Percentiles rank a stretch among this genome's conserved stretches.
These are phyloP conservation scores for Teratosphaeria epicoccoides DNA, from an alignment of 2,329 filamentous ascomycete species.

Conservation along the genomic window DNA sequence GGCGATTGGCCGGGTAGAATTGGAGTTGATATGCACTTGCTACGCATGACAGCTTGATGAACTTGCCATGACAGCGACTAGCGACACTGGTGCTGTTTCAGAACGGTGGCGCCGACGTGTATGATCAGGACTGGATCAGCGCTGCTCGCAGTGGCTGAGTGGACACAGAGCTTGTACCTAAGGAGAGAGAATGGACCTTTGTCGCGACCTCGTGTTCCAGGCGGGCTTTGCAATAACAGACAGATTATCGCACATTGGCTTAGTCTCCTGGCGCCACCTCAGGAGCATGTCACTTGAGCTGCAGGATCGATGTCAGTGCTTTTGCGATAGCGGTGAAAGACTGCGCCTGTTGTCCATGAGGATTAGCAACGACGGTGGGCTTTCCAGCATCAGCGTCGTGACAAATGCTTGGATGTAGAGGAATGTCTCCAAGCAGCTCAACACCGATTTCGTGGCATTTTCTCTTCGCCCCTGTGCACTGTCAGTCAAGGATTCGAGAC, in stretches of 20 bases:
- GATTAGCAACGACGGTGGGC: slow-evolving; percentile 82
- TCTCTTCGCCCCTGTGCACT: slow-evolving; percentile 47
- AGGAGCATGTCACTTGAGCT: not conserved
- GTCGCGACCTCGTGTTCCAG: too few relatives aligned
- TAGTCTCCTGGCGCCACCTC: too few relatives aligned
- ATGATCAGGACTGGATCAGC: too few relatives aligned
- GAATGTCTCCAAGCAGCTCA: slow-evolving; percentile 78
- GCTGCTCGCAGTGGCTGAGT: too few relatives aligned
- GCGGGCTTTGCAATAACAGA: too few relatives aligned
- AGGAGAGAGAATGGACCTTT: too few relatives aligned
- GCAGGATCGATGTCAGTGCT: not conserved
- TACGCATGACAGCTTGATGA: too few relatives aligned
- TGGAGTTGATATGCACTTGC: slow-evolving; percentile 1
- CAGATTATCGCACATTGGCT: too few relatives aligned
- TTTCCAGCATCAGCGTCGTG: slow-evolving; percentile 78
- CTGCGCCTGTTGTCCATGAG: slow-evolving; percentile 58
- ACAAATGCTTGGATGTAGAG: slow-evolving; percentile 75
- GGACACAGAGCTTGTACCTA: too few relatives aligned
- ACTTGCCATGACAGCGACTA: too few relatives aligned
- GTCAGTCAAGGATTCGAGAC: slow-evolving; percentile 2
- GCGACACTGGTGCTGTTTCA: too few relatives aligned
- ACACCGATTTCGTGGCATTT: slow-evolving; percentile 65
- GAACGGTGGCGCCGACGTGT: too few relatives aligned
- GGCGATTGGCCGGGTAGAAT: not conserved
- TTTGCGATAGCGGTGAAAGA: slow-evolving; percentile 44